Evolutionary conservation across 2,329 filamentous ascomycete species (phyloP), one percentile per base, ranked within the genome.

Genomic region (Exophiala spinifera): DNA sequence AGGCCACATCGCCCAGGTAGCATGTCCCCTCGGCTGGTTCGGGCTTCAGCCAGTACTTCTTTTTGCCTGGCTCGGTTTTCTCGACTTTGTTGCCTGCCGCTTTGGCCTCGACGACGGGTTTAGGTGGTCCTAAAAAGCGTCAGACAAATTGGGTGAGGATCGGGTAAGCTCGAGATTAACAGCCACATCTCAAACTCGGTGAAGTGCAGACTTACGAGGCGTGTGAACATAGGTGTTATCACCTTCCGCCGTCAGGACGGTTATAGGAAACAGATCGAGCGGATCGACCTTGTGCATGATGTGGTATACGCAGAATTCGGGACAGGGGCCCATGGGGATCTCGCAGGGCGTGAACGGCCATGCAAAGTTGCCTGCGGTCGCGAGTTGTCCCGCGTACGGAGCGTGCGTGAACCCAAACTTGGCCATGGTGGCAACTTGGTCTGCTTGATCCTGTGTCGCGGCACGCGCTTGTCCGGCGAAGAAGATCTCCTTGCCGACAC

Each of bases 341-440:
- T 70, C 66, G 20, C 64, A 60, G 28, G 71, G 69, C 23, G 71
- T 70, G 11, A 74, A 69, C 1, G 71, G 72, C 25, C 25, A 55
- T 8, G 52, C 52, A 39, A 81, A 74, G 55, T 81, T 81, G 0
- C 79, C 79, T 0, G 72, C 69, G 0, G 76, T 81, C 0, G 77
- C 78, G 17, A 76, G 74, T 60, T 81, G 78, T 0, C 74, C 72
- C 0, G 69, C 65, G 50, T 81, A 81, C 0, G 73, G 69, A 0
- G 66, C 74, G 55, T 82, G 79, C 47, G 74, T 65, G 14, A 67
- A 66, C 1, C 64, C 73, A 8, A 76, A 66, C 37, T 73, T 71
- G 0, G 72, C 72, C 4, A 68, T 70, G n/a, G 67, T 67, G 1
- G 72, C 73, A 23, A 80, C 65, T 11, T 67, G 70, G 5, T 68